A percentile compares a stretch with the other conserved stretches of the same genome.
These are phyloP conservation scores for Endothia cerciana DNA, from an alignment of 2,329 filamentous ascomycete genomes.

Conservation along the genomic window DNA sequence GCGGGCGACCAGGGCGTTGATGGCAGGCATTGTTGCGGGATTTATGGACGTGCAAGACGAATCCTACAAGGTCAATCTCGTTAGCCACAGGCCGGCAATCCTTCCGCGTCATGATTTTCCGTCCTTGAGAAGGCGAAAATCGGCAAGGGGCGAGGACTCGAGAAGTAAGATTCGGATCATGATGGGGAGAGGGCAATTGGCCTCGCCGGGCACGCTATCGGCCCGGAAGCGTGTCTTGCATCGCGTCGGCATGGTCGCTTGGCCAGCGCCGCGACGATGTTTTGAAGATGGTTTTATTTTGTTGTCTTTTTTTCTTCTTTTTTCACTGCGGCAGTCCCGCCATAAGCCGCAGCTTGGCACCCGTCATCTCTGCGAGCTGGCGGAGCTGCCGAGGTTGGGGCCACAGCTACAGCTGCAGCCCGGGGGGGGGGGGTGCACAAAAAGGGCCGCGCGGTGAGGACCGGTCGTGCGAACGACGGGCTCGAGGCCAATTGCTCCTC, in stretches of 20 bases:
- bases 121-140: neutral
- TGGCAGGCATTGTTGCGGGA: conserved; percentile 40
- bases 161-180: conserved; percentile 4
- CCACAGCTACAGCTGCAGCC: conserved; percentile 2
- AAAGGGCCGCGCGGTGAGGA: neutral
- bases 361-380: conserved; percentile 24
- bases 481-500: neutral
- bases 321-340: neutral
- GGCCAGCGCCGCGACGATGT: neutral
- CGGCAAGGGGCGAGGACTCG: neutral
- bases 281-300: too few species aligned
- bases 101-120: neutral
- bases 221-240: neutral
- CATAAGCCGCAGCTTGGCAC: conserved; percentile 23
- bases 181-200: neutral
- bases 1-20: conserved; percentile 40
- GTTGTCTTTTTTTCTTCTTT: neutral
- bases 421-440: too few species aligned
- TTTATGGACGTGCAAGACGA: conserved; percentile 13
- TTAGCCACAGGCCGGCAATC: neutral
- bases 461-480: neutral
- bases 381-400: conserved; percentile 7
- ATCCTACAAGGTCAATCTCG: conserved; percentile 2
- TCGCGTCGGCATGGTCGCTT: neutral
- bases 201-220: neutral